phyloP scores from a whole-genome alignment of 148 eudicot genomes.

The Polygonum maritimum region DNA sequence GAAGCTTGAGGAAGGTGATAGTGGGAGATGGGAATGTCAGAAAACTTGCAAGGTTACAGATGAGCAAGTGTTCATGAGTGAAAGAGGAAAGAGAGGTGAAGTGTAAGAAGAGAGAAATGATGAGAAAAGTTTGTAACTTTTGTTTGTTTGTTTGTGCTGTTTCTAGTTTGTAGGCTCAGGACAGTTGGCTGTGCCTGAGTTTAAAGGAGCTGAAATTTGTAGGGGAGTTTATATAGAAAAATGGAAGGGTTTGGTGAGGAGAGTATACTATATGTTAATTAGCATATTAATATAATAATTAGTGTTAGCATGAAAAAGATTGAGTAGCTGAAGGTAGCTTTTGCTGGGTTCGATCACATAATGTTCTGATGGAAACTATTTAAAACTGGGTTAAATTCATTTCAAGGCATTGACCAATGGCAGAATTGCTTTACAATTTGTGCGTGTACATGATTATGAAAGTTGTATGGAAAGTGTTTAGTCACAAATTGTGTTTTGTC shows the following conservation, averaged over 20 bases:
- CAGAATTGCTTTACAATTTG: no score
- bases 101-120: background rate
- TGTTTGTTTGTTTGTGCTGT: background rate
- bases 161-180: background rate
- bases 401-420: no score
- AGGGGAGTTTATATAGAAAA: background rate
- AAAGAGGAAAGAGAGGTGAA: background rate
- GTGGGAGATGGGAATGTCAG: constrained; percentile 1
- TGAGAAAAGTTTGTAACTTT: background rate
- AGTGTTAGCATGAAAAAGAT: background rate
- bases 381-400: background rate
- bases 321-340: background rate
- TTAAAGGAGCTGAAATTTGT: background rate
- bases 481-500: no score
- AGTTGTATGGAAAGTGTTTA: no score
- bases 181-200: background rate
- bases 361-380: background rate
- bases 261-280: background rate
- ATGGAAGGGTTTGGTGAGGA: background rate
- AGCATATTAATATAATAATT: no score
- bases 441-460: no score
- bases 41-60: background rate
- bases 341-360: background rate
- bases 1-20: background rate
- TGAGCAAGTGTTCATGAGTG: background rate